Percentiles rank a stretch among this genome's conserved stretches.
These are phyloP conservation scores for Xylaria acuta DNA, from an alignment of 495 filamentous ascomycete genomes.

Conservation along the genomic window DNA sequence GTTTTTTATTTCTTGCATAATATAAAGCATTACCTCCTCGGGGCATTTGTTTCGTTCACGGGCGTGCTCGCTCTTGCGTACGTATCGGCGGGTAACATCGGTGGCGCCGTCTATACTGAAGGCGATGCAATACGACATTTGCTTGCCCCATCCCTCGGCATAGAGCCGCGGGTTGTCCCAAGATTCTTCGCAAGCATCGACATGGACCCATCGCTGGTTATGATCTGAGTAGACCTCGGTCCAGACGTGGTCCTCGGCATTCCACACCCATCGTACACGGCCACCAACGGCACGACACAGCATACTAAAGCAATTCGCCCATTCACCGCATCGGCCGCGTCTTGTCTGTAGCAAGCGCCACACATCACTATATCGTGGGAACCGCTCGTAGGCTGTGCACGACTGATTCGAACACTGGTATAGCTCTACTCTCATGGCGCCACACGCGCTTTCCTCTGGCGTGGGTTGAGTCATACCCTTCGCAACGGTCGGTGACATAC, in stretches of 20 bases:
- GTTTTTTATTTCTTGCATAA: slow-evolving; percentile 86
- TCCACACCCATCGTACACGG: slow-evolving; percentile 98
- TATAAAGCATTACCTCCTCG: slow-evolving; percentile 87
- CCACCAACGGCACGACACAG: slow-evolving; percentile 90
- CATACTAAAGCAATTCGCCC: slow-evolving; percentile 99
- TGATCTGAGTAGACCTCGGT: slow-evolving; percentile 97
- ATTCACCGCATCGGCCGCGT: slow-evolving; percentile 88
- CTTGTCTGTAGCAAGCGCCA: slow-evolving; percentile 89
- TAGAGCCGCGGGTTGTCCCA: slow-evolving; percentile 97
- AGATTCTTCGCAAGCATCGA: slow-evolving; percentile 91
- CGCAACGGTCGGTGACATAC: slow-evolving; percentile 80
- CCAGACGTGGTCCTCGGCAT: slow-evolving; percentile 96
- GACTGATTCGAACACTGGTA: slow-evolving; percentile 77
- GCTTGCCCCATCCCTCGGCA: slow-evolving; percentile 91
- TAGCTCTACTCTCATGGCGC: slow-evolving; percentile 85
- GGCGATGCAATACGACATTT: slow-evolving; percentile 95
- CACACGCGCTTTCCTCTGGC: slow-evolving; percentile 85
- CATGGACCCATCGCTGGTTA: slow-evolving; percentile 93
- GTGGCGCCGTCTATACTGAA: slow-evolving; percentile 95
- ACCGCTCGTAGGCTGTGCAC: slow-evolving; percentile 83
- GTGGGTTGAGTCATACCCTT: slow-evolving; percentile 82
- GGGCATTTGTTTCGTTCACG: slow-evolving; percentile 73
- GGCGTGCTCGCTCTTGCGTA: slow-evolving; percentile 80
- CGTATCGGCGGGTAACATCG: slow-evolving; percentile 95
- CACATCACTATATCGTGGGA: slow-evolving; percentile 94